Evolutionary conservation across 179 eudicot species (phyloP), one percentile per base, ranked within the genome.

Genomic region (Silene noctiflora): DNA sequence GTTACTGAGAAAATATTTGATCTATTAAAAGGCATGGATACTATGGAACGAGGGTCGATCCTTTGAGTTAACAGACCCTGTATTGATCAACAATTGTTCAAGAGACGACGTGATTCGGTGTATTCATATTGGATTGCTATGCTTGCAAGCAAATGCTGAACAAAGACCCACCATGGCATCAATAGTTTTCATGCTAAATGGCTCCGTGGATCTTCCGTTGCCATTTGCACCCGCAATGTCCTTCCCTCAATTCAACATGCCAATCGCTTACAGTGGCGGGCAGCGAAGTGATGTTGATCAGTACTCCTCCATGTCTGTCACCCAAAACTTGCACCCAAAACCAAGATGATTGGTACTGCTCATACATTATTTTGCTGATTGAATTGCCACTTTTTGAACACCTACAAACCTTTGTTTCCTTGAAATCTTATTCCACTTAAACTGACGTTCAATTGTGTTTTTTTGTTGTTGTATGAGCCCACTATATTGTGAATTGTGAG

Each of bases 91-190:
- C 25, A 58, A 76, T 6, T 77, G 21, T 16, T 10, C 65, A 12
- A 59, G 25, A 4, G 79, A 63, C 1, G 85, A 85, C 33, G 81
- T 87, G 29, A 31, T 69, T 58, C 79, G 83, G 55, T 84, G 85
- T 79, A 81, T 87, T 11, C 91, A 87, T 9, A 79, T 88, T 3
- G 86, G 90, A 21, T 72, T 88, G 42, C 62, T 88, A 56, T 86
- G 86, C 72, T 71, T 86, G 2, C 93, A 89, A 35, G 85, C 79
- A 80, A 73, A 79, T 20, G 68, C 79, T 10, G 16, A 29, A 7
- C n/a, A 24, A 35, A 64, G 77, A n/a, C 71, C 77, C 3, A 75
- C 61, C 17, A 75, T 75, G 70, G 21, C 58, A 10, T 6, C 6
- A 8, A 66, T 58, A 4, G 61, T 64, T 6, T 14, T 59, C 24